A percentile compares a stretch with the other conserved stretches of the same genome.
These are phyloP conservation scores for Gonium pectorale DNA, from an alignment of 139 green algal genomes.

Conservation along the genomic window DNA sequence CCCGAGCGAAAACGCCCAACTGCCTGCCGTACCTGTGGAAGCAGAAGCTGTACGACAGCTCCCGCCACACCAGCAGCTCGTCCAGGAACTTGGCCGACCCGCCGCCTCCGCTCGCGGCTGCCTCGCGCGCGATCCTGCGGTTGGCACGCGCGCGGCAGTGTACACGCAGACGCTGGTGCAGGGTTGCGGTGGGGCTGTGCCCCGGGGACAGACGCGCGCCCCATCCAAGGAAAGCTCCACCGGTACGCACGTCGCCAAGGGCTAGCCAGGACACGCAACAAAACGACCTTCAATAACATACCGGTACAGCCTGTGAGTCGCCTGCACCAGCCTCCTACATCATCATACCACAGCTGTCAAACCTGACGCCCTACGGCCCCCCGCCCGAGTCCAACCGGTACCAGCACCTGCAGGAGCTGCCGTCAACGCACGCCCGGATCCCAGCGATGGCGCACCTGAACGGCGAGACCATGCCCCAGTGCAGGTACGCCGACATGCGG, in stretches of 20 bases:
- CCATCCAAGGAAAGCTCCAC: too few relatives aligned
- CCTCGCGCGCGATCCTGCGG: slow-evolving; percentile 30
- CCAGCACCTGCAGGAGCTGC: too few relatives aligned
- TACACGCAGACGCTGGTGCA: neutral
- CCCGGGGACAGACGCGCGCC: neutral
- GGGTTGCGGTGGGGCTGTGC: neutral
- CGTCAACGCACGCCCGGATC: too few relatives aligned
- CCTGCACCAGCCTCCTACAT: too few relatives aligned
- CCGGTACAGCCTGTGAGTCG: too few relatives aligned
- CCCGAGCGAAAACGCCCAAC: too few relatives aligned
- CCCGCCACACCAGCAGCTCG: slow-evolving; percentile 35
- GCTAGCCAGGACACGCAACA: too few relatives aligned
- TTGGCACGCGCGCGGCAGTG: neutral
- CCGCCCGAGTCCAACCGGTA: too few relatives aligned
- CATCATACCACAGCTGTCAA: too few relatives aligned
- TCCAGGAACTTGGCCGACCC: slow-evolving; percentile 36
- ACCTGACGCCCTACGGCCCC: too few relatives aligned
- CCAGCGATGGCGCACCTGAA: slow-evolving; percentile 25
- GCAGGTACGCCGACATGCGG: slow-evolving; percentile 18
- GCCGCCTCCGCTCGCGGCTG: slow-evolving; percentile 10
- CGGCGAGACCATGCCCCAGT: slow-evolving; percentile 36
- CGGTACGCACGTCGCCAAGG: too few relatives aligned
- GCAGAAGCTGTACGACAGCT: slow-evolving; percentile 29
- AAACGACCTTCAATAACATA: too few relatives aligned
- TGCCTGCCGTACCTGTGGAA: slow-evolving; percentile 19